Conservation (phyloP, 768 basidiomycete species). For the Rhizopogon rudus region DNA sequence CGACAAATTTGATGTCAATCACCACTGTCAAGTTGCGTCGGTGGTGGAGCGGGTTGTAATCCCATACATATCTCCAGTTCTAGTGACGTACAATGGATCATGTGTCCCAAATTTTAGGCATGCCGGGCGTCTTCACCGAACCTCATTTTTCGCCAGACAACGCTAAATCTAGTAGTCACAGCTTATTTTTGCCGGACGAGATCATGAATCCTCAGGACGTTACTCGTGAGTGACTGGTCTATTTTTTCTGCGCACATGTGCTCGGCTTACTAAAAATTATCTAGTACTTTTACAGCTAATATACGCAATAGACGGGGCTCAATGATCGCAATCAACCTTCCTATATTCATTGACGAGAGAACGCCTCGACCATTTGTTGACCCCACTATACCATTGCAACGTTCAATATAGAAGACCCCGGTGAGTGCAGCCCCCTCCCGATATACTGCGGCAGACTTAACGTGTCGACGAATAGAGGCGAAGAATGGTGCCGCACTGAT, state of each 20-base stretch:
- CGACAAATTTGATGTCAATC: too few species aligned
- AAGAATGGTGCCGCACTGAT: constrained; percentile 82
- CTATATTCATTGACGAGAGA: constrained; percentile 82
- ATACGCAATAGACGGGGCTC: constrained; percentile 87
- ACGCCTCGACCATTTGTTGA: constrained; percentile 91
- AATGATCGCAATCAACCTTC: constrained; percentile 94
- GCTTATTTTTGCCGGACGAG: constrained; percentile 91
- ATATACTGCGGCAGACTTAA: constrained; percentile 1
- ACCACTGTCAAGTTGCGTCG: too few species aligned
- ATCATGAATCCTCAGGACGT: constrained; percentile 95
- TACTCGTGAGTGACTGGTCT: constrained; percentile 65
- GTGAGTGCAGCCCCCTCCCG: constrained; percentile 35
- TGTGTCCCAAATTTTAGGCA: constrained; percentile 37
- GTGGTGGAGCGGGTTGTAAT: too few species aligned
- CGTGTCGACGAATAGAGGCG: constrained; percentile 52
- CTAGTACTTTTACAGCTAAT: constrained; percentile 94
- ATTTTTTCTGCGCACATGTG: constrained; percentile 5
- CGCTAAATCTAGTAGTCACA: constrained; percentile 86
- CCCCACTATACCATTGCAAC: constrained; percentile 86
- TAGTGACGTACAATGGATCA: too few species aligned
- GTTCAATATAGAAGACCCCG: constrained; percentile 81
- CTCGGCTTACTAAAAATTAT: constrained; percentile 11
- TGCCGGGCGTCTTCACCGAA: constrained; percentile 86
- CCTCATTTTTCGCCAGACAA: constrained; percentile 73
- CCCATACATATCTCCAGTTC: too few species aligned